A percentile compares a stretch with the other conserved stretches of the same genome.
phyloP scores from a whole-genome alignment of 2,329 filamentous ascomycete genomes.

The Pseudogymnoascus sp. region DNA sequence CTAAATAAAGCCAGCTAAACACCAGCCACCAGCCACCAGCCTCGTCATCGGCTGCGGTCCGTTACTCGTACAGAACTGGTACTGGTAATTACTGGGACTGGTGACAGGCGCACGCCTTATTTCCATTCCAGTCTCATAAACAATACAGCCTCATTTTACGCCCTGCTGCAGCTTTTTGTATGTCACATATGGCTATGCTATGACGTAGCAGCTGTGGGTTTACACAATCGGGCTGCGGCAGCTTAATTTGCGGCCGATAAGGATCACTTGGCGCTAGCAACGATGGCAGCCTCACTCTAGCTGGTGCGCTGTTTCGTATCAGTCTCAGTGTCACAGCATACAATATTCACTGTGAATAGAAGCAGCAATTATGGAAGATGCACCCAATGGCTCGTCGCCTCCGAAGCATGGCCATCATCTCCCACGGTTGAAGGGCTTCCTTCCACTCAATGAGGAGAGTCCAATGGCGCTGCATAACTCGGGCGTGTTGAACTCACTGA shows the following conservation, averaged over 20 bases:
- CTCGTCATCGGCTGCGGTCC: constrained; percentile 1
- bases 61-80: not conserved
- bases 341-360: not conserved
- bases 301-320: not conserved
- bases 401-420: constrained; percentile 20
- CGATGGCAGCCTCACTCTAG: not conserved
- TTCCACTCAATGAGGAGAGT: constrained; percentile 23
- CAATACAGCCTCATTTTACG: constrained; percentile 3
- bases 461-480: constrained; percentile 27
- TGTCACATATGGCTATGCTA: not conserved
- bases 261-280: not conserved
- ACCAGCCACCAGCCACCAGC: not conserved
- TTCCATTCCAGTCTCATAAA: not conserved
- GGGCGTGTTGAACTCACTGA: constrained; percentile 24
- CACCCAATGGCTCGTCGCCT: constrained; percentile 14
- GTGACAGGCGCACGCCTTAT: not conserved
- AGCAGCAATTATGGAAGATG: not conserved
- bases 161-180: not conserved
- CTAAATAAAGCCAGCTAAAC: not conserved
- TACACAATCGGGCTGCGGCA: not conserved
- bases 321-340: not conserved
- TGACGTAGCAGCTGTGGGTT: not conserved
- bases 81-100: too few relatives aligned
- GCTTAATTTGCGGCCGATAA: not conserved
- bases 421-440: constrained; percentile 21